Evolutionary conservation across 2,329 filamentous ascomycete species (phyloP).

Genomic region (Pyricularia pennisetigena): DNA sequence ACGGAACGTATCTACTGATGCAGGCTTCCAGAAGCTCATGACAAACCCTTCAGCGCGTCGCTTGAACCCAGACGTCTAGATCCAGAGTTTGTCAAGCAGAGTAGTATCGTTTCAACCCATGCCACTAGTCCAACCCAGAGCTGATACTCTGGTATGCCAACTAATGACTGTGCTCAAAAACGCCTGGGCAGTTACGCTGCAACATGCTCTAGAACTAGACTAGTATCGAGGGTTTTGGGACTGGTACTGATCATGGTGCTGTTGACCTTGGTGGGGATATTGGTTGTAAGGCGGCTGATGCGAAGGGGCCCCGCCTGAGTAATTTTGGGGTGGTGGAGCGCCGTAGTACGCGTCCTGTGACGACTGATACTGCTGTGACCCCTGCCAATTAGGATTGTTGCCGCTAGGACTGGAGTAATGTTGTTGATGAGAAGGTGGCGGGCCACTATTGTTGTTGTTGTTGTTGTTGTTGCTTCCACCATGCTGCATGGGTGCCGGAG

Average conservation of each 20-base stretch:
- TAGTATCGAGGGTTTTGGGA: not conserved
- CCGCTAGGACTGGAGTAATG: not conserved
- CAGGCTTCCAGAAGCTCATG: too few species aligned
- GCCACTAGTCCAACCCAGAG: too few species aligned
- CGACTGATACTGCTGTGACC: not conserved
- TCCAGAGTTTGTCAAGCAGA: too few species aligned
- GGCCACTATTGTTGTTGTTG: not conserved
- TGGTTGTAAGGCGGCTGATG: not conserved
- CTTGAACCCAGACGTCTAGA: too few species aligned
- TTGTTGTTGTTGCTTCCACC: not conserved
- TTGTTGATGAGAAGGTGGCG: not conserved
- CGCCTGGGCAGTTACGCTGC: too few species aligned
- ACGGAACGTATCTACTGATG: too few species aligned
- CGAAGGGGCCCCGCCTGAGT: not conserved
- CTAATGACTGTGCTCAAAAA: too few species aligned
- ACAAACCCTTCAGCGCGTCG: too few species aligned
- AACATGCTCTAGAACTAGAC: not conserved
- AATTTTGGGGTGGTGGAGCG: not conserved
- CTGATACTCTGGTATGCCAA: not conserved
- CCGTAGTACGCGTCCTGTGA: not conserved
- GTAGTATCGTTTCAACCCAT: too few species aligned
- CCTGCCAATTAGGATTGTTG: not conserved
- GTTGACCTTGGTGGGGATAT: not conserved
- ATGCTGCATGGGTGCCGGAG: conserved; percentile 10
- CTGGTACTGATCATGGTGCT: not conserved